Evolutionary conservation across 2,329 filamentous ascomycete genomes (phyloP).

Genomic region (Xylariaceae sp.): DNA sequence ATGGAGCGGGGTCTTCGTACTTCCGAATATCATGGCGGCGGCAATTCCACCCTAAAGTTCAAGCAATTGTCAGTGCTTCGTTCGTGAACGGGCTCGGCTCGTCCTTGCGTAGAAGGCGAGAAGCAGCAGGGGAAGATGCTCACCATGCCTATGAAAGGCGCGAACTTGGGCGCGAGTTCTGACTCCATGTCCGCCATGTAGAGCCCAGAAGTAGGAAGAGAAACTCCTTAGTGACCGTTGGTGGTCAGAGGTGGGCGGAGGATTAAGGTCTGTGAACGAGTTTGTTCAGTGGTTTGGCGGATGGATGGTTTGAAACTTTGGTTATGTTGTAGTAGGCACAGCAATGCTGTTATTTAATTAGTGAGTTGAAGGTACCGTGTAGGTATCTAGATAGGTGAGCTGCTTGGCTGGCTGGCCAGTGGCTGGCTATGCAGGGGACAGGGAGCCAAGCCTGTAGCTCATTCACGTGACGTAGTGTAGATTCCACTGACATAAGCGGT

Average conservation of each 20-base stretch:
- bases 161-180: conserved; percentile 69
- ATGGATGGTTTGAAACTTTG: background rate
- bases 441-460: background rate
- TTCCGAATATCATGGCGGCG: conserved; percentile 77
- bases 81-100: conserved; percentile 7
- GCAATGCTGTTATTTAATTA: background rate
- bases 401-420: too few species aligned
- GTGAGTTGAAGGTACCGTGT: background rate
- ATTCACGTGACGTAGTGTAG: conserved; percentile 1
- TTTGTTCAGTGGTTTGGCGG: background rate
- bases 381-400: too few species aligned
- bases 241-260: background rate
- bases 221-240: background rate
- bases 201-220: background rate
- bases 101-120: conserved; percentile 6
- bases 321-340: background rate
- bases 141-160: conserved; percentile 86
- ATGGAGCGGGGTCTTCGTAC: conserved; percentile 43
- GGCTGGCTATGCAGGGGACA: background rate
- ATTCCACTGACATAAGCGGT: background rate
- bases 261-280: background rate
- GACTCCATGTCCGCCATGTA: conserved; percentile 36
- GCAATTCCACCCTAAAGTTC: conserved; percentile 63
- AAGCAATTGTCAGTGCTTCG: conserved; percentile 5
- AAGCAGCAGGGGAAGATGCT: conserved; percentile 32